A percentile compares a stretch with the other conserved stretches of the same genome.
Evolutionary conservation across 179 eudicot species (phyloP).

Genomic region (Sideroxylon spinosum): DNA sequence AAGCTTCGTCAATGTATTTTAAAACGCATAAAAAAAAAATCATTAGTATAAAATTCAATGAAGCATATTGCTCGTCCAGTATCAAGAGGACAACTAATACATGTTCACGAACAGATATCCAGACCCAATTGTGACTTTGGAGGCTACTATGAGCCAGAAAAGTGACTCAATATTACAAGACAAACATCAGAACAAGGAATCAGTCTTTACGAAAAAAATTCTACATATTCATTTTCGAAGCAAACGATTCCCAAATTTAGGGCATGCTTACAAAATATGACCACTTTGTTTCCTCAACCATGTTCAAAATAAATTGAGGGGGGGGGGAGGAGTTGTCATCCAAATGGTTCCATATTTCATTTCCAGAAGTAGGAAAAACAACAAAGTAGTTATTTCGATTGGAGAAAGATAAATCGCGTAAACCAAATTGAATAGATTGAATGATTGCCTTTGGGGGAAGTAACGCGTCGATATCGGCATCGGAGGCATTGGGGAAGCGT

Average conservation of each 20-base stretch:
- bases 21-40: background rate
- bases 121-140: background rate
- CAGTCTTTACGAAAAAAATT: background rate
- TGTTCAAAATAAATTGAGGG: too few relatives aligned
- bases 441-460: constrained; percentile 66
- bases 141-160: background rate
- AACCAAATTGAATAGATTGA: background rate
- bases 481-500: constrained; percentile 60
- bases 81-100: background rate
- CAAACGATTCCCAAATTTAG: background rate
- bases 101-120: constrained; percentile 5
- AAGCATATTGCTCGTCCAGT: background rate
- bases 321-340: too few relatives aligned
- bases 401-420: background rate
- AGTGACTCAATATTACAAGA: background rate
- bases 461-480: constrained; percentile 55
- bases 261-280: background rate
- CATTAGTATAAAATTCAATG: background rate
- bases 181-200: background rate
- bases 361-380: too few relatives aligned
- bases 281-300: too few relatives aligned
- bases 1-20: background rate
- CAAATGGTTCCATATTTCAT: too few relatives aligned
- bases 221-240: background rate
- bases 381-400: background rate